A percentile compares a stretch with the other conserved stretches of the same genome.
These are phyloP conservation scores for Pholiota microspora DNA, from an alignment of 768 basidiomycete genomes.

Conservation along the genomic window DNA sequence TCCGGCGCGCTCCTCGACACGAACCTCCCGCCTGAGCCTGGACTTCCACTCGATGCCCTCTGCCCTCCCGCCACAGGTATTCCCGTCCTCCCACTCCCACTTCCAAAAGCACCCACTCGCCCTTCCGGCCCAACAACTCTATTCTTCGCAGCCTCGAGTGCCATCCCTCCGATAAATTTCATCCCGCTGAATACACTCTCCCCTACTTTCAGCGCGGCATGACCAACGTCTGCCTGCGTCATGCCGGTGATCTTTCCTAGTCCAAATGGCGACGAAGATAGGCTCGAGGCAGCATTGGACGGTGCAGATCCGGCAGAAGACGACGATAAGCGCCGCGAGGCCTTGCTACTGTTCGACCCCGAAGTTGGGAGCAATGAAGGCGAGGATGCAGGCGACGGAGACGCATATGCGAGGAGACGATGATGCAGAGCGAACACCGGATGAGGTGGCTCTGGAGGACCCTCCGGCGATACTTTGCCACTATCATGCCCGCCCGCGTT, in stretches of 20 bases:
- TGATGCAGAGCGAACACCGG: conserved; percentile 61
- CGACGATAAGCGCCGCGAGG: conserved; percentile 16
- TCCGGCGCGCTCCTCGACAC: conserved; percentile 68
- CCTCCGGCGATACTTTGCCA: background rate
- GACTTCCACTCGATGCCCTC: conserved; percentile 15
- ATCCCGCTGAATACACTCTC: conserved; percentile 63
- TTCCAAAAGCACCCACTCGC: conserved; percentile 1
- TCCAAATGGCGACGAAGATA: conserved; percentile 21
- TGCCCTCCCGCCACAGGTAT: background rate
- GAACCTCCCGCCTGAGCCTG: conserved; percentile 29
- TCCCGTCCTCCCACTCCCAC: background rate
- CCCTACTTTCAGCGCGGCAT: conserved; percentile 56
- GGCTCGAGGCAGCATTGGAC: background rate
- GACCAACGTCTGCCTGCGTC: conserved; percentile 47
- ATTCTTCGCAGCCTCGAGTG: conserved; percentile 48
- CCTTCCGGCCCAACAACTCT: conserved; percentile 19
- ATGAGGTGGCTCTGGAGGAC: conserved; percentile 21
- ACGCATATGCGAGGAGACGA: conserved; percentile 62
- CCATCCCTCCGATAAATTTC: conserved; percentile 61
- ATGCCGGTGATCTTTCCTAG: conserved; percentile 18
- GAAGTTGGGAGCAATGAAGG: background rate
- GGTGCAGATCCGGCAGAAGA: conserved; percentile 18
- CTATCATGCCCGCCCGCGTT: background rate
- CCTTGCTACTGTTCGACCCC: background rate
- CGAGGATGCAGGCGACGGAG: conserved; percentile 12